Conservation (phyloP, 2,329 filamentous ascomycete genomes). For the Fusarium verticillioides region DNA sequence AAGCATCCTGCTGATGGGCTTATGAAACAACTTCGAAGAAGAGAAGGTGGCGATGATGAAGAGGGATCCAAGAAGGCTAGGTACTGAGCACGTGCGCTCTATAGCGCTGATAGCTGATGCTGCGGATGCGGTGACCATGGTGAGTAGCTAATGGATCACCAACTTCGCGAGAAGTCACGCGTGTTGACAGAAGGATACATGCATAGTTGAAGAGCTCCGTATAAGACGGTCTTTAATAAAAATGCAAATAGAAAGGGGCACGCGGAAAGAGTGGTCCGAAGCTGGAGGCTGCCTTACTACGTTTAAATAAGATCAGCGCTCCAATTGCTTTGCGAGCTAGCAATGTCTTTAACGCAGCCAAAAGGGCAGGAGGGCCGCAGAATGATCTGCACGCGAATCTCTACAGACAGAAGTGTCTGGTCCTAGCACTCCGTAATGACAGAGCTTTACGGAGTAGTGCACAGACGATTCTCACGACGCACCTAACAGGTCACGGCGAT, state of each 20-base stretch:
- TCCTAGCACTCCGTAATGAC: background rate
- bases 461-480: background rate
- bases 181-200: background rate
- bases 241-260: constrained; percentile 2
- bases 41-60: constrained; percentile 7
- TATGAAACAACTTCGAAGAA: constrained; percentile 12
- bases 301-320: background rate
- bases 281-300: background rate
- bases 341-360: background rate
- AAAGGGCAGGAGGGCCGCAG: background rate
- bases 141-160: background rate
- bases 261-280: background rate
- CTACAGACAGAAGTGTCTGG: background rate
- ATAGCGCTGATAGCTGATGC: constrained; percentile 5
- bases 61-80: constrained; percentile 7
- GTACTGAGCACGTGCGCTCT: constrained; percentile 13
- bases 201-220: background rate
- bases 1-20: constrained; percentile 14
- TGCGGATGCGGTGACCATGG: background rate
- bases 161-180: background rate
- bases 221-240: background rate
- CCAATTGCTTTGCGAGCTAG: background rate
- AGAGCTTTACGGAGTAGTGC: background rate
- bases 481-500: background rate
- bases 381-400: background rate